Percentiles rank a stretch among this genome's conserved stretches.
Conservation (phyloP, 306 rosid genomes). For the Astragalus membranaceus region DNA sequence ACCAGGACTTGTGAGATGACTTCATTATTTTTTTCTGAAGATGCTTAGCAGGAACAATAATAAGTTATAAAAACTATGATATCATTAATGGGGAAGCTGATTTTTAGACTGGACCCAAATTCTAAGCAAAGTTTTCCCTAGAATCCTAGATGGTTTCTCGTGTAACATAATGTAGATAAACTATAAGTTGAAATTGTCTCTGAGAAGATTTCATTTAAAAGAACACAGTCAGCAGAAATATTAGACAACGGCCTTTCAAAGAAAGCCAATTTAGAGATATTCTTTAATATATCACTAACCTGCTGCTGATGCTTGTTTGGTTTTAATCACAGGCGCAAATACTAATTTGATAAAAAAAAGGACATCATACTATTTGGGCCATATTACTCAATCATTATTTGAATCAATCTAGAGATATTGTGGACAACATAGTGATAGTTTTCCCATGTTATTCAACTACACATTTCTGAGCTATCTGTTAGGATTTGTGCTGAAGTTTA, state of each 20-base stretch:
- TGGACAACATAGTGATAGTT: not conserved
- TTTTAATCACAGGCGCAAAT: not conserved
- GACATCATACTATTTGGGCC: not conserved
- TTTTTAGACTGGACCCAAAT: not conserved
- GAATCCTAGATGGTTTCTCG: not conserved
- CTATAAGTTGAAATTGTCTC: not conserved
- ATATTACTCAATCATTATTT: not conserved
- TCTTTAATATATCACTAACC: not conserved
- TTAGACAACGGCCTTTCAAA: not conserved
- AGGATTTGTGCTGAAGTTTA: not conserved
- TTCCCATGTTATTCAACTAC: not conserved
- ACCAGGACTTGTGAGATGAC: not conserved
- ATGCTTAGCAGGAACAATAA: not conserved
- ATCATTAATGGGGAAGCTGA: not conserved
- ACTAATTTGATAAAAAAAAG: not conserved
- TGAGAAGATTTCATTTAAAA: not conserved
- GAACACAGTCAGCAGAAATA: not conserved
- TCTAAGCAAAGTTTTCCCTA: not conserved
- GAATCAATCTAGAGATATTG: not conserved
- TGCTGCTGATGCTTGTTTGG: not conserved
- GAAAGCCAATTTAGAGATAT: not conserved
- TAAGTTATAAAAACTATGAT: not conserved
- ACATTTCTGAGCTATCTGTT: slow-evolving; percentile 9
- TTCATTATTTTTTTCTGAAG: not conserved
- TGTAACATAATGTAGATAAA: not conserved